Conservation (phyloP, 208 protist species). For the Tritrichomonas foetus region DNA sequence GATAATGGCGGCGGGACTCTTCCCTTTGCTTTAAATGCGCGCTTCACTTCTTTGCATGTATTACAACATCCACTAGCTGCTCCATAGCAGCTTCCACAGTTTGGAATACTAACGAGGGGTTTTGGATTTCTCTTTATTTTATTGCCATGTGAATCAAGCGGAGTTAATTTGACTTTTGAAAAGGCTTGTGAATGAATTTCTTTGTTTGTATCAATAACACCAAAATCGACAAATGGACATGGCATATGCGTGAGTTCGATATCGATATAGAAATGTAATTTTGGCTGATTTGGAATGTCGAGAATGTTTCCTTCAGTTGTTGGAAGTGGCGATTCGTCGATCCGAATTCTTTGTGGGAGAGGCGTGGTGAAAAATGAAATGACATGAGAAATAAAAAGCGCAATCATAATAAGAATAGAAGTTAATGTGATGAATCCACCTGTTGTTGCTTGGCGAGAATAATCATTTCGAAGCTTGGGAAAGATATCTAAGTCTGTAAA, state of each 20-base stretch:
- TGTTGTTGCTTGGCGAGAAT: background rate
- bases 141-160: background rate
- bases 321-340: background rate
- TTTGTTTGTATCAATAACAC: background rate
- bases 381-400: background rate
- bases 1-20: background rate
- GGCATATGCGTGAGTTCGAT: background rate
- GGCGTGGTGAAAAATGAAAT: background rate
- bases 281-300: background rate
- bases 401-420: background rate
- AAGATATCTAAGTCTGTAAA: constrained; percentile 1
- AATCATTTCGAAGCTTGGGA: background rate
- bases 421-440: background rate
- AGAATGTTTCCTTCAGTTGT: background rate
- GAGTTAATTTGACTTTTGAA: background rate
- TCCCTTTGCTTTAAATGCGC: background rate
- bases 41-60: constrained; percentile 4
- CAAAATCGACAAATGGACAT: background rate
- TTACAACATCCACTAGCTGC: background rate
- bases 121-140: background rate
- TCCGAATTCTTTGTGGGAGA: background rate
- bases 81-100: background rate
- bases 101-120: background rate
- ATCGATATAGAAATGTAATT: background rate
- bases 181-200: background rate